phyloP scores from a whole-genome alignment of 2,329 filamentous ascomycete genomes.

The Coniochaeta pulveracea region DNA sequence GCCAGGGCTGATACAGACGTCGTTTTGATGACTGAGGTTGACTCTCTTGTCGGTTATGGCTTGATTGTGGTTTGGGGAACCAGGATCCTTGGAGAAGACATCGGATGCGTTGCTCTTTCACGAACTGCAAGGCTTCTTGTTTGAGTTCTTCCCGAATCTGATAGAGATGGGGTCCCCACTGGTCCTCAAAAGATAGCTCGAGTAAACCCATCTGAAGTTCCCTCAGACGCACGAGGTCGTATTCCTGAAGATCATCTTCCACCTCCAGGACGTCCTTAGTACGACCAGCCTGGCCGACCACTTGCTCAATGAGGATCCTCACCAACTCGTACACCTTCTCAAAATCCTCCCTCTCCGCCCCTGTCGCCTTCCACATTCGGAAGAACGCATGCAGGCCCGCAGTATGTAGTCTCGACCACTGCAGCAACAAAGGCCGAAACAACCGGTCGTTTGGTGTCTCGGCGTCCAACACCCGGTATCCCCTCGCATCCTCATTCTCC shows the following conservation, averaged over 20 bases:
- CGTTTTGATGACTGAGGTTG: conserved; percentile 22
- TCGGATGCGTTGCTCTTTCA: conserved; percentile 91
- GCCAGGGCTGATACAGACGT: conserved; percentile 47
- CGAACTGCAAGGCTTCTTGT: conserved; percentile 86
- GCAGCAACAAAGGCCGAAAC: conserved; percentile 77
- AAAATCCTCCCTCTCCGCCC: conserved; percentile 76
- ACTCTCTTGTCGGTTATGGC: conserved; percentile 30
- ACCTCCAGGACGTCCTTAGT: conserved; percentile 78
- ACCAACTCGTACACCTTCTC: conserved; percentile 87
- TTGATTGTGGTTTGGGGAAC: conserved; percentile 50
- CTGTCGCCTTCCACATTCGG: conserved; percentile 83
- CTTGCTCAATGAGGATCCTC: conserved; percentile 79
- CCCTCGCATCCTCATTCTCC: conserved; percentile 70
- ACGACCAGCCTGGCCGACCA: conserved; percentile 71
- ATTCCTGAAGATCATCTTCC: conserved; percentile 79
- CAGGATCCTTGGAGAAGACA: conserved; percentile 82
- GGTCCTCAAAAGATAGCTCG: conserved; percentile 84
- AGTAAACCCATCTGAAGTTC: conserved; percentile 89
- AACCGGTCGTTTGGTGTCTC: conserved; percentile 72
- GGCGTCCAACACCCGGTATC: conserved; percentile 63
- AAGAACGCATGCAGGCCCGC: conserved; percentile 81
- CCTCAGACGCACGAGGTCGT: conserved; percentile 67
- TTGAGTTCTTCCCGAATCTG: conserved; percentile 88
- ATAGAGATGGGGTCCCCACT: conserved; percentile 81
- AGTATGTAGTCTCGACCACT: conserved; percentile 87